phyloP scores from a whole-genome alignment of 2,329 filamentous ascomycete species.

The Colletotrichum agaves region DNA sequence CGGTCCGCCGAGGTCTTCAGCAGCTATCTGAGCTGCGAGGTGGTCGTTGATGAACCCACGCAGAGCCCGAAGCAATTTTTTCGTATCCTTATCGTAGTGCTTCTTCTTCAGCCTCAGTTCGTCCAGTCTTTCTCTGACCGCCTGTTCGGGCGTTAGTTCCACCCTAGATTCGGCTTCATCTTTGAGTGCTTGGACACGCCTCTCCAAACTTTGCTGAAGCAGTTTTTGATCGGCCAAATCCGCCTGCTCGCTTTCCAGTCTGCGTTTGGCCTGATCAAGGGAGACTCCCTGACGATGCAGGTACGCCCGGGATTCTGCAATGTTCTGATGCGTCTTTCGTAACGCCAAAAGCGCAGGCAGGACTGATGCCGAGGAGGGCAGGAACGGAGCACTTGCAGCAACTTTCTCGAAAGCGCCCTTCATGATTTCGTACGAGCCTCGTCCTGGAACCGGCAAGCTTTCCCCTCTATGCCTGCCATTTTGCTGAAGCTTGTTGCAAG shows the following conservation, averaged over 20 bases:
- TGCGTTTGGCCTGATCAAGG: slow-evolving; percentile 55
- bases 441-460: slow-evolving; percentile 20
- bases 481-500: slow-evolving; percentile 38
- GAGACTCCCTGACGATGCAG: slow-evolving; percentile 58
- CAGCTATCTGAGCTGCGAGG: slow-evolving; percentile 80
- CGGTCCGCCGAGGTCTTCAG: slow-evolving; percentile 85
- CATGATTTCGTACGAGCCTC: slow-evolving; percentile 59
- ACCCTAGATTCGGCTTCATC: slow-evolving; percentile 66
- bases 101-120: slow-evolving; percentile 69
- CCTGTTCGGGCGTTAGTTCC: slow-evolving; percentile 68
- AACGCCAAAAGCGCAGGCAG: slow-evolving; percentile 78
- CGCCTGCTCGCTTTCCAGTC: slow-evolving; percentile 62
- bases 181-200: slow-evolving; percentile 69
- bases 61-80: slow-evolving; percentile 70
- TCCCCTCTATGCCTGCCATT: slow-evolving; percentile 18
- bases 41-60: slow-evolving; percentile 76
- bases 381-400: slow-evolving; percentile 68
- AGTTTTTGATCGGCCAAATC: slow-evolving; percentile 65
- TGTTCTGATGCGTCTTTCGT: slow-evolving; percentile 72
- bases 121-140: slow-evolving; percentile 70
- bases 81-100: slow-evolving; percentile 69
- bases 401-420: slow-evolving; percentile 74
- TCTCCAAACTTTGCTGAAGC: slow-evolving; percentile 63
- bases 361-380: slow-evolving; percentile 74
- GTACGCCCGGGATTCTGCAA: slow-evolving; percentile 71